Percentiles rank a stretch among this genome's conserved stretches.
phyloP scores from a whole-genome alignment of 2,329 filamentous ascomycete genomes.

The Leptographium radiaticola region DNA sequence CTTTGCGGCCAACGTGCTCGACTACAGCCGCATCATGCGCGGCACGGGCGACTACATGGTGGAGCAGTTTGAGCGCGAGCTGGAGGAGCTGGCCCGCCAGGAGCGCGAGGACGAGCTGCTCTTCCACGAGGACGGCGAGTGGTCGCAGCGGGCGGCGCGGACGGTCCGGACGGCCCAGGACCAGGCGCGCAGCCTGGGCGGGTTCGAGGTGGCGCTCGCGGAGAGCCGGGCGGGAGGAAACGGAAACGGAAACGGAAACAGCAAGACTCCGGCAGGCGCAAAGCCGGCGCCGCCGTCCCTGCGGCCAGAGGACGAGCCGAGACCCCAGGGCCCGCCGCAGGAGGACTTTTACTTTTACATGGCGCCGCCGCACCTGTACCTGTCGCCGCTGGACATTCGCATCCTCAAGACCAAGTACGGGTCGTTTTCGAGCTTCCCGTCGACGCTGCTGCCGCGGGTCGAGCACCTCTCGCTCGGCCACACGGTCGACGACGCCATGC shows the following conservation, averaged over 20 bases:
- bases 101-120: slow-evolving; percentile 82
- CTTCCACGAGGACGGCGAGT: slow-evolving; percentile 86
- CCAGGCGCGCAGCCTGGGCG: slow-evolving; percentile 41
- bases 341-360: slow-evolving; percentile 76
- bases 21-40: slow-evolving; percentile 93
- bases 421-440: slow-evolving; percentile 68
- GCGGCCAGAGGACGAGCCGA: slow-evolving; percentile 24
- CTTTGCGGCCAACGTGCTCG: slow-evolving; percentile 82
- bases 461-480: slow-evolving; percentile 84
- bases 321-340: slow-evolving; percentile 20
- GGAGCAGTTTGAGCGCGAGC: slow-evolving; percentile 67
- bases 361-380: slow-evolving; percentile 73
- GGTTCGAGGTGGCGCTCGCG: slow-evolving; percentile 15
- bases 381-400: slow-evolving; percentile 81
- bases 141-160: slow-evolving; percentile 73
- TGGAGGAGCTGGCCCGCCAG: slow-evolving; percentile 59
- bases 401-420: slow-evolving; percentile 86
- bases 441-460: slow-evolving; percentile 72
- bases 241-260: neutral
- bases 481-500: slow-evolving; percentile 71
- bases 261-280: neutral
- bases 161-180: slow-evolving; percentile 65
- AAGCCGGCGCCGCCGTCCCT: slow-evolving; percentile 9
- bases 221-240: slow-evolving; percentile 3
- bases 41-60: slow-evolving; percentile 81